Evolutionary conservation across 1,139 yeast species (phyloP).

Genomic region (Diutina ranongensis): DNA sequence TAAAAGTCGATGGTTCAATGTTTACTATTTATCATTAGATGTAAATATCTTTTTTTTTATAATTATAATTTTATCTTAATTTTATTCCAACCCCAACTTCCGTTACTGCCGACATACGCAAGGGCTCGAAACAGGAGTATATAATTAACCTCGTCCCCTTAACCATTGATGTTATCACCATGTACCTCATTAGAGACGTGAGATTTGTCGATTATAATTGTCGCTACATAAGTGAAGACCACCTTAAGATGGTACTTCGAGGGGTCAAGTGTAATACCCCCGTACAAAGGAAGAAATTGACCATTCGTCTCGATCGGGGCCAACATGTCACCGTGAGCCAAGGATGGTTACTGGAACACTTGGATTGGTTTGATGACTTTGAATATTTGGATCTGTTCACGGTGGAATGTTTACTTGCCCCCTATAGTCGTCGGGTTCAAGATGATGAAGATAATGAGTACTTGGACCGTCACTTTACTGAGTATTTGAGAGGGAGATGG

Average conservation of each 20-base stretch:
- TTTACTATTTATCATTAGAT: too few relatives aligned
- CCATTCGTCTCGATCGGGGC: neutral
- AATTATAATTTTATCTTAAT: too few relatives aligned
- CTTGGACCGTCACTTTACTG: neutral
- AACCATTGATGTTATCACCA: neutral
- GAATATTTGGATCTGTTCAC: slow-evolving; percentile 1
- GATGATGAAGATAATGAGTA: neutral
- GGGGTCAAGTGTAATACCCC: slow-evolving; percentile 3
- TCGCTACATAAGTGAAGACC: slow-evolving; percentile 1
- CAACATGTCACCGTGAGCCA: neutral
- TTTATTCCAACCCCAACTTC: too few relatives aligned
- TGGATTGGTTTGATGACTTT: slow-evolving; percentile 4
- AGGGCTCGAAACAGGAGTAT: neutral
- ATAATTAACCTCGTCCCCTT: neutral
- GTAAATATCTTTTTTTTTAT: too few relatives aligned
- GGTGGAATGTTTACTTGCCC: neutral
- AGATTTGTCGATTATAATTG: neutral
- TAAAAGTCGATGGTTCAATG: too few relatives aligned
- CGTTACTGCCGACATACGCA: neutral
- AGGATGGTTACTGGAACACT: slow-evolving; percentile 1
- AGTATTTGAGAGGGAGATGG: neutral
- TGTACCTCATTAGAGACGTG: slow-evolving; percentile 4
- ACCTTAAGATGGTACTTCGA: neutral
- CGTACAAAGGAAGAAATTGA: neutral
- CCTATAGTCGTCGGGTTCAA: neutral